These are phyloP conservation scores for Cymodocea nodosa DNA, from an alignment of 116 monocot species.

Conservation along the genomic window DNA sequence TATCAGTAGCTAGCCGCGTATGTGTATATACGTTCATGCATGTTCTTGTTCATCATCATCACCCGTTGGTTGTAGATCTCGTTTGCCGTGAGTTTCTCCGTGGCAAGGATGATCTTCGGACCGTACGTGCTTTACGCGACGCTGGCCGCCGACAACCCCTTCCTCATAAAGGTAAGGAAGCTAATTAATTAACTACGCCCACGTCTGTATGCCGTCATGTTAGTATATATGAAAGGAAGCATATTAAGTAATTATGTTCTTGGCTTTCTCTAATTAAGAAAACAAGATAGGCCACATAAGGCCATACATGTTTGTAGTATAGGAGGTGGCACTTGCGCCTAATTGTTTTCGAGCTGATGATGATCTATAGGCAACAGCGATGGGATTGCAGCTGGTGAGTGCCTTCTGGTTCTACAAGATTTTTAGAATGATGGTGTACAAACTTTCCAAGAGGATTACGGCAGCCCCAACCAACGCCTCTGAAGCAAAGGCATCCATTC, in stretches of 20 bases:
- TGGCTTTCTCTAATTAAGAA: too few relatives aligned
- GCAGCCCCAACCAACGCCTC: neutral
- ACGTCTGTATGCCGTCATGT: too few relatives aligned
- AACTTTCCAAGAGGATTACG: slow-evolving; percentile 34
- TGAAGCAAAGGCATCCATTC: neutral
- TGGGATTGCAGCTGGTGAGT: slow-evolving; percentile 74
- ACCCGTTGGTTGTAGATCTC: slow-evolving; percentile 43
- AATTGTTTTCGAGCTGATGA: slow-evolving; percentile 15
- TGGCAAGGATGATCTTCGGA: slow-evolving; percentile 67
- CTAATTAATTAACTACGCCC: too few relatives aligned
- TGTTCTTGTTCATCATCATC: too few relatives aligned
- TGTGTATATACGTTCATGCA: too few relatives aligned
- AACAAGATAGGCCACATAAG: too few relatives aligned
- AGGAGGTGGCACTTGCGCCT: too few relatives aligned
- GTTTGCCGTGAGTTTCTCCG: slow-evolving; percentile 60
- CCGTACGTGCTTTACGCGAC: slow-evolving; percentile 57
- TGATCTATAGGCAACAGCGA: slow-evolving; percentile 54
- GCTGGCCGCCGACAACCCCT: slow-evolving; percentile 47
- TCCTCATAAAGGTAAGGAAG: slow-evolving; percentile 84
- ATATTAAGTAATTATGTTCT: too few relatives aligned
- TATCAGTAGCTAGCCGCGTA: too few relatives aligned
- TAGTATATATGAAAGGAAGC: too few relatives aligned
- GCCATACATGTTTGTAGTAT: too few relatives aligned
- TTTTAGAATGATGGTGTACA: slow-evolving; percentile 51
- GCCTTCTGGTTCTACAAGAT: slow-evolving; percentile 87